Base-by-base conservation (phyloP, 2,329 filamentous ascomycete genomes). In the Trichoderma semiorbis region DNA sequence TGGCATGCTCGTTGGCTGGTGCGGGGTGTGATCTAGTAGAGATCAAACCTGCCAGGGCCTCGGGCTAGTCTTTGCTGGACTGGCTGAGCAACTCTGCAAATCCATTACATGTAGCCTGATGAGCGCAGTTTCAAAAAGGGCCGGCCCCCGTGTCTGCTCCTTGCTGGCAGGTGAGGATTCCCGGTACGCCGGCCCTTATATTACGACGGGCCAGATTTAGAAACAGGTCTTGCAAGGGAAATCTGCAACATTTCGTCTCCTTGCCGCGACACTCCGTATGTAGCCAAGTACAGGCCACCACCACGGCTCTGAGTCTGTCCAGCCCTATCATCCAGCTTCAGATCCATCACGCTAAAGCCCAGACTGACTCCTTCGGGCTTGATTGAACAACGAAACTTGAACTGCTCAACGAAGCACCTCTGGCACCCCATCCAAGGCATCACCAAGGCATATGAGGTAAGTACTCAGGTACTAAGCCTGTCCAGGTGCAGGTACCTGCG, bases 211-310 rank as follows among this genome's bases (percentile, higher is more conserved):
- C 43, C 43, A 7, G 3, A 47, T 47, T 47, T 55, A 55, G 63
- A 66, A 66, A 55, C 63, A 39, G 30, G 28, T 18, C n/a, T 36
- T 36, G 39, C 63, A 16, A 26, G 63, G 63, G 63, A 66, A 55
- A 30, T 39, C 47, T 66, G 47, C 63, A 66, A 66, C 63, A 66
- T 66, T 53, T 55, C 21, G n/a, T n/a, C 63, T 66, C 63, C 43
- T 36, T 66, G 28, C 62, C 30, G 62, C 43, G 18, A 32, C 26
- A 53, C 14, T 16, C 43, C n/a, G n/a, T 21, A 50, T 50, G n/a
- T 50, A 50, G 10, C 43, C n/a, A 24, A 50, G 43, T 21, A 50
- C 43, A 21, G 43, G 43, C 43, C 43, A 50, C 43, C n/a, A 21
- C n/a, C n/a, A 50, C 43, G 43, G 43, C n/a, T 12, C 11, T 21